Evolutionary conservation across 1,284 basidiomycete species (phyloP).

Genomic region (Moniliophthora roreri): DNA sequence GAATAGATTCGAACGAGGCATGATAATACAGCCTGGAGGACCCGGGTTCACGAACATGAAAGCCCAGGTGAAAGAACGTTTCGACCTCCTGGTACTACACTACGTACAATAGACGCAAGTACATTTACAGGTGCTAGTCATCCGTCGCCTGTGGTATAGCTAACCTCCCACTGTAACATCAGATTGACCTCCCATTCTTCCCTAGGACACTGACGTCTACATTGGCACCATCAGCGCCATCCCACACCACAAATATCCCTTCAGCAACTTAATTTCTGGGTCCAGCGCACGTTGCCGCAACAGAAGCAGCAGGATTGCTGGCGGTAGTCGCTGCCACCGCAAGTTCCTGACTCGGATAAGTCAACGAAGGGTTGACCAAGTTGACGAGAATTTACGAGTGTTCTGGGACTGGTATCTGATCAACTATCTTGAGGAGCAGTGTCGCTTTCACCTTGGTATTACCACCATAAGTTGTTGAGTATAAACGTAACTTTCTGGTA

Average conservation of each 20-base stretch:
- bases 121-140: too few species aligned
- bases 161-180: conserved; percentile 13
- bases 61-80: too few species aligned
- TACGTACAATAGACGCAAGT: too few species aligned
- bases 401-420: conserved; percentile 34
- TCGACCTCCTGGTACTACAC: too few species aligned
- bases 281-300: background rate
- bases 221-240: conserved; percentile 11
- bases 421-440: conserved; percentile 28
- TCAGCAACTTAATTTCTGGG: conserved; percentile 4
- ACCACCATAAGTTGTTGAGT: conserved; percentile 30
- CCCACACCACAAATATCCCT: conserved; percentile 11
- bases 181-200: conserved; percentile 14
- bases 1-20: too few species aligned
- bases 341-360: background rate
- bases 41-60: too few species aligned
- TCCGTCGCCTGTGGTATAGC: background rate
- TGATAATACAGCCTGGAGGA: too few species aligned
- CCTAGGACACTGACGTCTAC: conserved; percentile 10
- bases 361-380: conserved; percentile 21
- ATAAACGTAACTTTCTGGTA: conserved; percentile 22
- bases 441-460: conserved; percentile 30
- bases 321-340: background rate
- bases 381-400: conserved; percentile 30
- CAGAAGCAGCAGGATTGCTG: background rate